Base-by-base conservation (phyloP, 169 alveolate species). In the Plasmodium billcollinsi region DNA sequence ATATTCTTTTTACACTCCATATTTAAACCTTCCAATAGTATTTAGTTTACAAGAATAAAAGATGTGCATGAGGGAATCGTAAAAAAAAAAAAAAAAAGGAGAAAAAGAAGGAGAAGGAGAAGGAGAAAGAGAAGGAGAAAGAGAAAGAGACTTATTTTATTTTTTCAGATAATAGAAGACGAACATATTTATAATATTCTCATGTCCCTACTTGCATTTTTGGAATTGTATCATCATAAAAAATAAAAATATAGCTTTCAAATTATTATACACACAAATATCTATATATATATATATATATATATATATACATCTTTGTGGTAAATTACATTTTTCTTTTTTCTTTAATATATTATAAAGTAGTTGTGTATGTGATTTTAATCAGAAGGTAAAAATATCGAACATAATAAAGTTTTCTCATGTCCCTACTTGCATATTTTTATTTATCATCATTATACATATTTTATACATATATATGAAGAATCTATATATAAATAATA, bases 181-280 rank as follows among this genome's bases (percentile, higher is more conserved):
- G 91, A 83, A 83, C 91, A 83, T 50, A 70, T 67, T 67, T 83
- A 5, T 33, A 54, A 83, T 63, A 69, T 83, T 83, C 91, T 83
- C 91, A 70, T 83, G 91, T 83, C 91, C 91, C 91, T 83, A 83
- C 91, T 83, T 83, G 73, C 86, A 54, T 70, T 83, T 75, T 73
- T 52, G 15, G 45, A 33, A 15, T 83, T 83, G 69, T 56, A 70
- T 83, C 91, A 83, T 83, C 91, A 83, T 83, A 20, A 83, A 83
- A 83, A 83, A 83, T 83, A 70, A 83, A 83, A 83, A 83, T 58
- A 47, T 21, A 39, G 39, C 90, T 52, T 73, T 45, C 52, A n/a
- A 47, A 52, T 50, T 6, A 56, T n/a, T 14, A 56, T 56, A 14
- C 9, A 14, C 65, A 12, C 14, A 14, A 0, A 15, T 56, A 56